A percentile compares a stretch with the other conserved stretches of the same genome.
These are phyloP conservation scores for Populus davidiana DNA, from an alignment of 345 rosid genomes.

Conservation along the genomic window DNA sequence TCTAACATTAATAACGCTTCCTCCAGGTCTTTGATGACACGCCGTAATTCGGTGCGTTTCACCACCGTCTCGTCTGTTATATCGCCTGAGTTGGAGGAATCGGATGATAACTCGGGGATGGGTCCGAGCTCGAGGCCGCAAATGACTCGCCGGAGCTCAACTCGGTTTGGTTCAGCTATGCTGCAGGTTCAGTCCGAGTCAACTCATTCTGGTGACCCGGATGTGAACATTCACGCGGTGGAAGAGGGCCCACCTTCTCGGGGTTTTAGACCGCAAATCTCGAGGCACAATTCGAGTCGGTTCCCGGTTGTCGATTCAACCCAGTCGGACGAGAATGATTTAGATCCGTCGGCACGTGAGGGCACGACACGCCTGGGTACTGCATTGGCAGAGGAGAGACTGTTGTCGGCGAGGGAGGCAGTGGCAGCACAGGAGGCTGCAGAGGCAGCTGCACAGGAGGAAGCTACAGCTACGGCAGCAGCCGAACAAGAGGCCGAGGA, in stretches of 20 bases:
- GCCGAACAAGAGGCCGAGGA: not conserved
- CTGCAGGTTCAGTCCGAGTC: slow-evolving; percentile 11
- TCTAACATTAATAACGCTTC: not conserved
- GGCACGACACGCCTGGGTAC: slow-evolving; percentile 36
- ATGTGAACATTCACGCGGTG: slow-evolving; percentile 18
- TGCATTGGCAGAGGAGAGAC: slow-evolving; percentile 59
- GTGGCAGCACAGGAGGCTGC: slow-evolving; percentile 72
- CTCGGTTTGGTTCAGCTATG: slow-evolving; percentile 32
- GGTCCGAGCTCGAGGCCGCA: slow-evolving; percentile 23
- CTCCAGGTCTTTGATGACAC: slow-evolving; percentile 27
- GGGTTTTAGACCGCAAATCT: slow-evolving; percentile 46
- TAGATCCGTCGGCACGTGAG: slow-evolving; percentile 33
- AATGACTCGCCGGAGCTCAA: slow-evolving; percentile 51
- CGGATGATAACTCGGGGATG: slow-evolving; percentile 1
- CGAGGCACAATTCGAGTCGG: slow-evolving; percentile 52
- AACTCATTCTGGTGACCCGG: slow-evolving; percentile 27
- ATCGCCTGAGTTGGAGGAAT: slow-evolving; percentile 11
- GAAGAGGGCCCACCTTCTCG: slow-evolving; percentile 33
- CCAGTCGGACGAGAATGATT: slow-evolving; percentile 15
- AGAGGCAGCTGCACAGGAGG: slow-evolving; percentile 34
- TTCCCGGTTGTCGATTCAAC: not conserved
- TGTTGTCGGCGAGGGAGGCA: slow-evolving; percentile 79
- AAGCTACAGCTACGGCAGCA: slow-evolving; percentile 14
- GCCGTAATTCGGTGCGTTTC: slow-evolving; percentile 30
- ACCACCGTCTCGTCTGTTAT: slow-evolving; percentile 14